Evolutionary conservation across 257 asterid genomes (phyloP).

Genomic region (Scutellaria barbata): DNA sequence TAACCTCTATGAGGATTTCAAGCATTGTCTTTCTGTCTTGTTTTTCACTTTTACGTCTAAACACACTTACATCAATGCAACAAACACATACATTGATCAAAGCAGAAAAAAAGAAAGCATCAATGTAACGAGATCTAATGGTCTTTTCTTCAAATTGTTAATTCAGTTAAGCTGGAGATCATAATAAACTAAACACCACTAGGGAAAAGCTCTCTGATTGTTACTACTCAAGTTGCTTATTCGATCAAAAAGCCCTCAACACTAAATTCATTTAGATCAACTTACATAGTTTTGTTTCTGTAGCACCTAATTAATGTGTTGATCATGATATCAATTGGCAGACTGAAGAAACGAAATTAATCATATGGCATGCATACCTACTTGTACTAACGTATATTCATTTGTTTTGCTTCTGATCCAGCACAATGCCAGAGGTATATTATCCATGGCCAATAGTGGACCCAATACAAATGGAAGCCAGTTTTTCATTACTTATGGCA

Average conservation of each 20-base stretch:
- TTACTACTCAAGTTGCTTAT: constrained; percentile 1
- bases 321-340: background rate
- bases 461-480: constrained; percentile 98
- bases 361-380: constrained; percentile 11
- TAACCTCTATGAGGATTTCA: constrained; percentile 36
- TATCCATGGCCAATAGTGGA: constrained; percentile 96
- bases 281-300: constrained; percentile 2
- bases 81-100: too few species aligned
- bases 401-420: constrained; percentile 41
- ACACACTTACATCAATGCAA: background rate
- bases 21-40: constrained; percentile 21
- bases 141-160: background rate
- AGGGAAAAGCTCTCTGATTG: constrained; percentile 4
- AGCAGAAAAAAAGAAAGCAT: too few species aligned
- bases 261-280: background rate
- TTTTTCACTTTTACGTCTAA: constrained; percentile 11
- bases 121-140: background rate
- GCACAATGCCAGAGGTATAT: constrained; percentile 98
- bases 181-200: constrained; percentile 1
- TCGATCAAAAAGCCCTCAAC: background rate
- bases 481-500: constrained; percentile 80
- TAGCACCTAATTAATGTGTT: background rate
- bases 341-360: constrained; percentile 11
- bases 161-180: constrained; percentile 9
- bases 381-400: background rate